A percentile compares a stretch with the other conserved stretches of the same genome.
These are phyloP conservation scores for Luffa aegyptiaca DNA, from an alignment of 306 rosid species.

Conservation along the genomic window DNA sequence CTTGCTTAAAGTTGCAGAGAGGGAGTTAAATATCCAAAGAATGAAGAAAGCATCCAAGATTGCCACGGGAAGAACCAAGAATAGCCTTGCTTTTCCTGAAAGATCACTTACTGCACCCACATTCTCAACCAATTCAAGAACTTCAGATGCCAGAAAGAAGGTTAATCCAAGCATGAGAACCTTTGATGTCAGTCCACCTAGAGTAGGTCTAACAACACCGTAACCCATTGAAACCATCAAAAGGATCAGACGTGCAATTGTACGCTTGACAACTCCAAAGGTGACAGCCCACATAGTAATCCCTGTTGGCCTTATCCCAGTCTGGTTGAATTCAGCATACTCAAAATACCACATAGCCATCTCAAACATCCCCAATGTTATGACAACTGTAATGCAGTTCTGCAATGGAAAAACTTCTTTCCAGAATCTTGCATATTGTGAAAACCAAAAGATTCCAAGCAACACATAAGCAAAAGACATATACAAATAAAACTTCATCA, in stretches of 20 bases:
- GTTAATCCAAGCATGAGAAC: slow-evolving; percentile 83
- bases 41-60: slow-evolving; percentile 91
- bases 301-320: slow-evolving; percentile 87
- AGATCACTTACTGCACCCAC: slow-evolving; percentile 94
- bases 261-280: slow-evolving; percentile 72
- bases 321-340: slow-evolving; percentile 81
- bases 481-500: slow-evolving; percentile 71
- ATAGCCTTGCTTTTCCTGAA: slow-evolving; percentile 88
- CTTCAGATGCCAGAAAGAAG: slow-evolving; percentile 87
- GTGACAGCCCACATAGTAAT: slow-evolving; percentile 89
- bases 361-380: slow-evolving; percentile 93
- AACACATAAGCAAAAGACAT: slow-evolving; percentile 84
- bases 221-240: slow-evolving; percentile 90
- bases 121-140: slow-evolving; percentile 89
- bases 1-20: slow-evolving; percentile 84
- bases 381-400: slow-evolving; percentile 84
- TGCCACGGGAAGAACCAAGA: slow-evolving; percentile 89
- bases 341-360: slow-evolving; percentile 93
- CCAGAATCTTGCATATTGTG: slow-evolving; percentile 84
- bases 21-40: slow-evolving; percentile 94
- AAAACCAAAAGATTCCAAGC: slow-evolving; percentile 89
- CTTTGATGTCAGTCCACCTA: slow-evolving; percentile 93
- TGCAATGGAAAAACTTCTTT: slow-evolving; percentile 80
- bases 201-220: slow-evolving; percentile 95
- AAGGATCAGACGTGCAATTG: slow-evolving; percentile 71